Evolutionary conservation across 805 yeast species (phyloP).

Genomic region (Wickerhamiella occidentalis): DNA sequence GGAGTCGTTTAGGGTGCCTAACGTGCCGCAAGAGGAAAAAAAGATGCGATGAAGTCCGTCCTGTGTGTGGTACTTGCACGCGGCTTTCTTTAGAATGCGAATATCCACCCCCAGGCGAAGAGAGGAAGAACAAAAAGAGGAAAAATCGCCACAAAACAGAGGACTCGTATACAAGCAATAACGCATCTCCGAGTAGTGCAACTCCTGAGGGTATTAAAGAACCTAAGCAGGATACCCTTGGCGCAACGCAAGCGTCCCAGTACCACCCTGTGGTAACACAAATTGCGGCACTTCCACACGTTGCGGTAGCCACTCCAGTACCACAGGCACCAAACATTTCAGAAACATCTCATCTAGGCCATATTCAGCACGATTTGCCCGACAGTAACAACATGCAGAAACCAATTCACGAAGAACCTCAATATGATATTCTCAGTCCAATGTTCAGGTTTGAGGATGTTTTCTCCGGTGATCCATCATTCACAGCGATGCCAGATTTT

Average conservation of each 20-base stretch:
- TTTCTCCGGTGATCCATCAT: background rate
- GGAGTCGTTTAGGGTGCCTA: conserved; percentile 44
- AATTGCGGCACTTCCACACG: too few species aligned
- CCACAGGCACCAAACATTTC: too few species aligned
- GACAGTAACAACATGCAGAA: background rate
- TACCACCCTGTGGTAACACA: background rate
- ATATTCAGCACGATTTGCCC: background rate
- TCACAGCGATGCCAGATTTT: conserved; percentile 2
- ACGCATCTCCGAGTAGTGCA: background rate
- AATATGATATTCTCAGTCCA: conserved; percentile 1
- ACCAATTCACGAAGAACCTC: background rate
- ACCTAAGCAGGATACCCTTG: background rate
- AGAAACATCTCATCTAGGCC: background rate
- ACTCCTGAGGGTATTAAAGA: background rate
- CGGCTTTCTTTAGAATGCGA: conserved; percentile 51
- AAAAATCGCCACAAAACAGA: background rate
- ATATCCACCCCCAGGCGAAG: conserved; percentile 67
- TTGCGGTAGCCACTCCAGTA: too few species aligned
- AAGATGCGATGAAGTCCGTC: conserved; percentile 61
- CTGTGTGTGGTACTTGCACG: conserved; percentile 55
- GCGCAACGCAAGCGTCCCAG: background rate
- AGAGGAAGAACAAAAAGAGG: conserved; percentile 33
- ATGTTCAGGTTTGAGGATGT: conserved; percentile 1
- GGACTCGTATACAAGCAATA: background rate
- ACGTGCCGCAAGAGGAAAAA: conserved; percentile 70